Conservation (phyloP, 1,284 basidiomycete genomes). For the Hymenochaete sp. region DNA sequence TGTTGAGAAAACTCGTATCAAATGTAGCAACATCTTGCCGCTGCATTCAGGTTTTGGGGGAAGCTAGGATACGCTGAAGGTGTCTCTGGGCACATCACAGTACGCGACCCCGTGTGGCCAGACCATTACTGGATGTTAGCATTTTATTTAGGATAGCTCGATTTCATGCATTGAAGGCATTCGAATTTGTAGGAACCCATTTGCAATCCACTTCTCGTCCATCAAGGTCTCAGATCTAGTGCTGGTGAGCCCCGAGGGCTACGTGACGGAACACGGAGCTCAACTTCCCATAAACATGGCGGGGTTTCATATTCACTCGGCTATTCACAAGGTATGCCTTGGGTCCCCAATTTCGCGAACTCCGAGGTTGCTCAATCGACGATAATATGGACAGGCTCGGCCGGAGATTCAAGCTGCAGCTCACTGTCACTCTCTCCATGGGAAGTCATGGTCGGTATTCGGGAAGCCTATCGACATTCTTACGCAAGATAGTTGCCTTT, state of each 20-base stretch:
- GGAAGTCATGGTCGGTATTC: conserved; percentile 33
- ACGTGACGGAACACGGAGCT: conserved; percentile 25
- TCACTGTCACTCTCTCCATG: conserved; percentile 33
- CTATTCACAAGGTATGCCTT: conserved; percentile 26
- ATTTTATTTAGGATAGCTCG: conserved; percentile 25
- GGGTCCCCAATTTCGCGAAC: not conserved
- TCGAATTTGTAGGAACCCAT: not conserved
- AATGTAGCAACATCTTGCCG: conserved; percentile 32
- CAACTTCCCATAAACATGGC: conserved; percentile 24
- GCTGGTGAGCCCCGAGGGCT: conserved; percentile 27
- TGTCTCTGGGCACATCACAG: conserved; percentile 38
- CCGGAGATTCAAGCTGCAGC: conserved; percentile 36
- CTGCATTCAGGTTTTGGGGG: conserved; percentile 42
- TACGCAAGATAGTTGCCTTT: conserved; percentile 18
- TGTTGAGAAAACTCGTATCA: too few species aligned
- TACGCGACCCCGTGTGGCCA: conserved; percentile 31
- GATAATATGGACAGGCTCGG: conserved; percentile 22
- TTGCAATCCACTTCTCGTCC: conserved; percentile 3
- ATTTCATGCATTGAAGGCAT: conserved; percentile 22
- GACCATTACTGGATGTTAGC: conserved; percentile 31
- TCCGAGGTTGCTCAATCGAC: not conserved
- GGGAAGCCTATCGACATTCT: conserved; percentile 30
- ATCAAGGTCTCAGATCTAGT: conserved; percentile 7
- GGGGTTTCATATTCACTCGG: conserved; percentile 31
- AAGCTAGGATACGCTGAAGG: conserved; percentile 52